Conservation (phyloP, 2,329 filamentous ascomycete species). For the Trichoderma asperellum region DNA sequence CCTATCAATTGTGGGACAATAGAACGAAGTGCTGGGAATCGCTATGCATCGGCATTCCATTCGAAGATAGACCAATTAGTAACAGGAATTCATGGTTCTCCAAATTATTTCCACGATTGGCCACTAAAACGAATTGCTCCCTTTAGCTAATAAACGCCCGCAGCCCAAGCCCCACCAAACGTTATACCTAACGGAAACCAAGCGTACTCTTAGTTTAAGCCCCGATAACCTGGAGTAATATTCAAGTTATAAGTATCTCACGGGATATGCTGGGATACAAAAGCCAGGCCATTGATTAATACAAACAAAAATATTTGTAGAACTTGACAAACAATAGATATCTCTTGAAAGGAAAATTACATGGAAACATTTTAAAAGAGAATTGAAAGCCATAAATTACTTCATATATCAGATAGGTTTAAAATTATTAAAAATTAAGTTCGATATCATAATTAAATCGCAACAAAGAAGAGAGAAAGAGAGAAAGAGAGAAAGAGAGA, state of each 20-base stretch:
- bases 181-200: not conserved
- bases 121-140: not conserved
- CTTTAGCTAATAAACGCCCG: not conserved
- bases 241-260: not conserved
- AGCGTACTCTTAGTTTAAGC: not conserved
- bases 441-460: not conserved
- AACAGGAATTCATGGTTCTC: not conserved
- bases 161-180: not conserved
- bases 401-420: not conserved
- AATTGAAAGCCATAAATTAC: not conserved
- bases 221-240: not conserved
- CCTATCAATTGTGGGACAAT: not conserved
- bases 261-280: not conserved
- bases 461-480: too few species aligned
- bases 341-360: too few species aligned
- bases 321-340: not conserved
- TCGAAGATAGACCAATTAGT: not conserved
- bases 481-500: conserved; percentile 6
- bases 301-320: not conserved
- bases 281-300: not conserved
- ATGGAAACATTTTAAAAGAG: not conserved
- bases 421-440: not conserved
- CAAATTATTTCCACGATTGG: not conserved
- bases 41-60: not conserved
- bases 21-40: not conserved